These are phyloP conservation scores for Dentipellis fragilis DNA, from an alignment of 768 basidiomycete genomes.

Conservation along the genomic window DNA sequence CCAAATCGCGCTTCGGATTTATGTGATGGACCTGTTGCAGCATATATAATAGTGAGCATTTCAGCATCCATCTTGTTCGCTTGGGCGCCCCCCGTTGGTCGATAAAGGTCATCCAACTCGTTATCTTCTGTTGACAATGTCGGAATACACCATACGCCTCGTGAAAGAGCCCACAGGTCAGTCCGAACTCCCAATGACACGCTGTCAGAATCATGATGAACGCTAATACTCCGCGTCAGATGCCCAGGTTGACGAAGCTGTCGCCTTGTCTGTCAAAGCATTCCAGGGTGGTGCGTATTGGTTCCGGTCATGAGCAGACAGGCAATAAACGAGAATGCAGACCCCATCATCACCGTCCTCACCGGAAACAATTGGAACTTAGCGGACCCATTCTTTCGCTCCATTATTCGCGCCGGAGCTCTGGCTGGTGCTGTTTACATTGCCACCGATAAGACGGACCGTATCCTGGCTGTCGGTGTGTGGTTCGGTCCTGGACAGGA, in stretches of 20 bases:
- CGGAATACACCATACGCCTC: not conserved
- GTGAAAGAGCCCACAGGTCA: not conserved
- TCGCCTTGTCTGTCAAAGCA: not conserved
- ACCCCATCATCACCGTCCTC: not conserved
- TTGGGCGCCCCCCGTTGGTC: too few relatives aligned
- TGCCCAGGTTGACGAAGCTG: not conserved
- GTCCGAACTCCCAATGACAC: not conserved
- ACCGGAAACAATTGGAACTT: not conserved
- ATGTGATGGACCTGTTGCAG: too few relatives aligned
- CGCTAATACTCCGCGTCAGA: not conserved
- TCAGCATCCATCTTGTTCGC: too few relatives aligned
- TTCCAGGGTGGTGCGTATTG: not conserved
- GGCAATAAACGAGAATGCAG: not conserved
- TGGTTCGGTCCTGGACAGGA: not conserved
- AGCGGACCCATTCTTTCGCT: not conserved
- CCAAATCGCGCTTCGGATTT: too few relatives aligned
- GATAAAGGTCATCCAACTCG: too few relatives aligned
- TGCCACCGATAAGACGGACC: not conserved
- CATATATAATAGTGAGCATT: too few relatives aligned
- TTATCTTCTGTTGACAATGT: not conserved
- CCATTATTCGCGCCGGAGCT: not conserved
- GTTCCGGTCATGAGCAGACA: not conserved
- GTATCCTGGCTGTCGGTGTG: not conserved
- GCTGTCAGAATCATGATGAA: not conserved
- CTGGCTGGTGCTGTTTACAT: not conserved